Base-by-base conservation (phyloP, 768 basidiomycete genomes). In the Pholiota microspora region DNA sequence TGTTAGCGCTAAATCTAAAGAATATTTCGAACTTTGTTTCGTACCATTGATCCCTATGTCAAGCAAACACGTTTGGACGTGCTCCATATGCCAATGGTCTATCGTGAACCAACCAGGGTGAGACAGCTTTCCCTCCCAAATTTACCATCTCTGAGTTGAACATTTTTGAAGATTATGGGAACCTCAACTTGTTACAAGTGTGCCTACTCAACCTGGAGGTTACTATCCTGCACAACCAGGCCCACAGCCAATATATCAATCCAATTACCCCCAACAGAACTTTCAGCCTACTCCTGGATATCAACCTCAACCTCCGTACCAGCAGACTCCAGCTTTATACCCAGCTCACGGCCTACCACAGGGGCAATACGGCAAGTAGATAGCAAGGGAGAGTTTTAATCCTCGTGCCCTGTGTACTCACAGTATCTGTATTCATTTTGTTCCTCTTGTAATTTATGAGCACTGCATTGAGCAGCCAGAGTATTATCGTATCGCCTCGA, bases 1-100 rank as follows among this genome's bases (percentile, higher is more conserved):
- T 53, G 71, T 77, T 46, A 71, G 79, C 29, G 83, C 83, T 34
- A 86, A 84, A 64, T 72, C 80, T 3, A 79, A 81, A 56, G 77
- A 71, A 45, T 88, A 82, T 80, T 83, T 89, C 61, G 84, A 86
- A 64, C 54, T 89, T 46, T 88, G 81, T 67, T 86, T 80, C 59
- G 76, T 89, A 13, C 87, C 84, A 9, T 68, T 89, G 53, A 65
- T 88, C 34, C 88, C 88, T 2, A 73, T 88, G 69, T 74, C 65
- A 32, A 77, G 77, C 12, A 78, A 74, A 45, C 80, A 77, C 54
- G 64, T 88, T 40, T 89, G 88, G 88, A 65, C 78, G 51, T 89
- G 87, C 68, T 71, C 75, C 9, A 85, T 86, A 56, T 89, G 88
- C 67, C 78, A 82, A 55, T 84, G 85, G 76, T 71, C 71, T 54